Percentiles rank a stretch among this genome's conserved stretches.
Evolutionary conservation across 1,139 yeast species (phyloP).

Genomic region (Pichia sp.): DNA sequence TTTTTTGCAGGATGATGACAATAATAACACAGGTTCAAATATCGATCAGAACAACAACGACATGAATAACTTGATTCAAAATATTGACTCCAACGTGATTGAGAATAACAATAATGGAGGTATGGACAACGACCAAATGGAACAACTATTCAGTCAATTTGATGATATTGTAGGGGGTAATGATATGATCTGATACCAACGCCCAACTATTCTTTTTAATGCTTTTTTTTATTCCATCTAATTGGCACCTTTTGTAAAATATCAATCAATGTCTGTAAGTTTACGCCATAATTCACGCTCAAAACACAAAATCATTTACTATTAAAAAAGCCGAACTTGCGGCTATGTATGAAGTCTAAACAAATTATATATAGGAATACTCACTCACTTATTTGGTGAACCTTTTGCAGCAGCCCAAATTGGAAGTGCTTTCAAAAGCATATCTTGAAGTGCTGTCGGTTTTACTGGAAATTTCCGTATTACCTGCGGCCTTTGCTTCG

Average conservation of each 20-base stretch:
- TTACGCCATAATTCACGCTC: too few relatives aligned
- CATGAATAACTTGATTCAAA: constrained; percentile 6
- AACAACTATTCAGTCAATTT: constrained; percentile 23
- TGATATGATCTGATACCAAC: not conserved
- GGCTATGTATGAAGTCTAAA: not conserved
- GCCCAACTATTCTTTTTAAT: too few relatives aligned
- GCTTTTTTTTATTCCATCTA: too few relatives aligned
- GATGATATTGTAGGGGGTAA: constrained; percentile 22
- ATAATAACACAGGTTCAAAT: not conserved
- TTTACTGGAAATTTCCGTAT: constrained; percentile 42
- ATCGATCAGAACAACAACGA: not conserved
- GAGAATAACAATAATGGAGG: constrained; percentile 1
- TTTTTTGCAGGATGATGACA: constrained; percentile 14
- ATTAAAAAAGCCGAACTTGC: not conserved
- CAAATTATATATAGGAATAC: not conserved
- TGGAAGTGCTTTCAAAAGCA: constrained; percentile 29
- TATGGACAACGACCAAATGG: constrained; percentile 24
- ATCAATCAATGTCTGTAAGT: too few relatives aligned
- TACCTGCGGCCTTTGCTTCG: constrained; percentile 36
- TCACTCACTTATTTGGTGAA: constrained; percentile 9
- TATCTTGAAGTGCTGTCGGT: constrained; percentile 38
- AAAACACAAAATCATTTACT: too few relatives aligned
- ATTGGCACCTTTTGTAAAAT: too few relatives aligned
- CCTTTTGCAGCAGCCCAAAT: constrained; percentile 17
- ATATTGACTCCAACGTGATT: not conserved